These are phyloP conservation scores for Przewalskia tangutica DNA, from an alignment of 257 asterid genomes.

Conservation along the genomic window DNA sequence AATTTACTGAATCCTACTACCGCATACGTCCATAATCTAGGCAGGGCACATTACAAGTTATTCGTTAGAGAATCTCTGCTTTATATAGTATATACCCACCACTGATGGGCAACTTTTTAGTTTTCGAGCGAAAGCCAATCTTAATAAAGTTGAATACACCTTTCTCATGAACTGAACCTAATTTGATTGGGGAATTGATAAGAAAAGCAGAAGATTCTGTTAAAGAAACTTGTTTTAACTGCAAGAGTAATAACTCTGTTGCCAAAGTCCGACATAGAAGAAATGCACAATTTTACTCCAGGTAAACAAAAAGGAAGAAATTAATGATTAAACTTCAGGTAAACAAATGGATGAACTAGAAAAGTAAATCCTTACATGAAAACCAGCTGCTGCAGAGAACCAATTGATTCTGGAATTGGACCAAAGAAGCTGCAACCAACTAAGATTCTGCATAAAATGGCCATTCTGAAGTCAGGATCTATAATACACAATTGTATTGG, in stretches of 20 bases:
- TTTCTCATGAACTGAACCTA: not conserved
- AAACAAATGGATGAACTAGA: not conserved
- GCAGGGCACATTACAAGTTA: not conserved
- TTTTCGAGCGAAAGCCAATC: not conserved
- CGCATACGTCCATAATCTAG: not conserved
- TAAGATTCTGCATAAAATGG: conserved; percentile 48
- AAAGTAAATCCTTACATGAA: conserved; percentile 41
- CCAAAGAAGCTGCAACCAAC: conserved; percentile 82
- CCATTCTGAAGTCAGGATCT: conserved; percentile 2
- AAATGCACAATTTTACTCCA: not conserved
- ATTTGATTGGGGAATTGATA: not conserved
- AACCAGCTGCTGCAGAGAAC: conserved; percentile 63
- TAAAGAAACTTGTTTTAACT: not conserved
- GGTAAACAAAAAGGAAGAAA: not conserved
- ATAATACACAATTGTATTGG: not conserved
- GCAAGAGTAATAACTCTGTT: not conserved
- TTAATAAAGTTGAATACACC: not conserved
- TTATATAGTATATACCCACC: not conserved
- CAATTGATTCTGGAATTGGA: conserved; percentile 71
- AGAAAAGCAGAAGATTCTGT: not conserved
- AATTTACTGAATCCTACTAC: not conserved
- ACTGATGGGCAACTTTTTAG: not conserved
- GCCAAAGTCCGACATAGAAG: not conserved
- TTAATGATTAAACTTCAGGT: not conserved
- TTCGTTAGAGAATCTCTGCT: not conserved